phyloP scores from a whole-genome alignment of 73 alveolate genomes.

The Effrenium voratum region DNA sequence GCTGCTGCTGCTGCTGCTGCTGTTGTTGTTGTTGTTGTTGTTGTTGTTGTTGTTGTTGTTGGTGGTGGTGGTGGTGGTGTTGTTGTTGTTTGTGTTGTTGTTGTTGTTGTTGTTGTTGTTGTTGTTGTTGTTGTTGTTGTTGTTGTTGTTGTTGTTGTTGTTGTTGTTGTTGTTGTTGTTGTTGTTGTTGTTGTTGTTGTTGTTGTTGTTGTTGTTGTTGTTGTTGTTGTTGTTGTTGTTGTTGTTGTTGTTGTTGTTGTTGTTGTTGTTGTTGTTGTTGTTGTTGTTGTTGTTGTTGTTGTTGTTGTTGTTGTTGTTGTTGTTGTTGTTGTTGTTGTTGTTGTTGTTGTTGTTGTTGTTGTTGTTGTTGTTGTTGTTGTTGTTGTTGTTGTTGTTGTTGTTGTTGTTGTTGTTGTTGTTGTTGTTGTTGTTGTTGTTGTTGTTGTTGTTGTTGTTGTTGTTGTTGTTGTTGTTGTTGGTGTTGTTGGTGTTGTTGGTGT shows the following conservation, averaged over 20 bases:
- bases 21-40: not conserved
- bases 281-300: not conserved
- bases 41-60: not conserved
- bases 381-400: not conserved
- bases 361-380: not conserved
- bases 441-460: not conserved
- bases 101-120: not conserved
- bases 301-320: not conserved
- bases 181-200: not conserved
- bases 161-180: not conserved
- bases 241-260: not conserved
- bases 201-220: not conserved
- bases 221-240: not conserved
- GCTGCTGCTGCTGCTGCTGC: not conserved
- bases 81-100: not conserved
- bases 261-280: not conserved
- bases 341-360: not conserved
- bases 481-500: no score
- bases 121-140: not conserved
- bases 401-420: not conserved
- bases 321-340: not conserved
- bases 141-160: not conserved
- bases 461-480: not conserved
- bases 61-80: not conserved
- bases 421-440: not conserved